Evolutionary conservation across 768 basidiomycete species (phyloP), one percentile per base, ranked within the genome.

Genomic region (Neoboletus magnificus): DNA sequence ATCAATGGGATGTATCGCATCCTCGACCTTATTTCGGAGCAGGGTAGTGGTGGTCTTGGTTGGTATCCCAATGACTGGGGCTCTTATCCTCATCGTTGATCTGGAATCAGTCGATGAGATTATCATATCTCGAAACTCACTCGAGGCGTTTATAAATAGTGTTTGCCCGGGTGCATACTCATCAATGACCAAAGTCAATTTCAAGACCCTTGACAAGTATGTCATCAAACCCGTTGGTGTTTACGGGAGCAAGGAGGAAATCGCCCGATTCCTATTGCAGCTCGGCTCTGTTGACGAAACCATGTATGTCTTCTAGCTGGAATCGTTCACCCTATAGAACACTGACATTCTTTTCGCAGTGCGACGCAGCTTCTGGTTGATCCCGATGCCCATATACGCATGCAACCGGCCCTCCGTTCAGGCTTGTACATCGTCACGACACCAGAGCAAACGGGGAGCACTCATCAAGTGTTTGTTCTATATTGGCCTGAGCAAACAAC

Each of bases 131-230:
- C 81, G 83, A 63, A 69, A 75, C 3, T 78, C 81, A 3, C 68
- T 86, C 13, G 68, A 71, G 55, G 57, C 69, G 3, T 77, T 85
- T 48, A 75, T 82, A 60, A 80, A 84, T 48, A 63, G 62, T 18
- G 44, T 84, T 10, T 72, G 62, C 39, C 81, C 84, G 0, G 77
- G 80, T 1, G 77, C 85, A 5, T 85, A 83, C 60, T 56, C 61
- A 1, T 80, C 81, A 0, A 70, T 84, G 48, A 83, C 80, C 2
- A 80, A 76, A 56, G 79, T 86, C 55, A 75, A 85, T 57, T 86
- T 86, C 66, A 74, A 74, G 42, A 65, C 68, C 1, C 70, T 86
- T 9, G 85, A 86, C 61, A 56, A 71, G 4, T 62, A 73, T 16
- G 50, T 59, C 4, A 62, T 86, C 54, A 76, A 78, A 54, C 82